phyloP scores from a whole-genome alignment of 495 filamentous ascomycete species.

The Collariella sp. region DNA sequence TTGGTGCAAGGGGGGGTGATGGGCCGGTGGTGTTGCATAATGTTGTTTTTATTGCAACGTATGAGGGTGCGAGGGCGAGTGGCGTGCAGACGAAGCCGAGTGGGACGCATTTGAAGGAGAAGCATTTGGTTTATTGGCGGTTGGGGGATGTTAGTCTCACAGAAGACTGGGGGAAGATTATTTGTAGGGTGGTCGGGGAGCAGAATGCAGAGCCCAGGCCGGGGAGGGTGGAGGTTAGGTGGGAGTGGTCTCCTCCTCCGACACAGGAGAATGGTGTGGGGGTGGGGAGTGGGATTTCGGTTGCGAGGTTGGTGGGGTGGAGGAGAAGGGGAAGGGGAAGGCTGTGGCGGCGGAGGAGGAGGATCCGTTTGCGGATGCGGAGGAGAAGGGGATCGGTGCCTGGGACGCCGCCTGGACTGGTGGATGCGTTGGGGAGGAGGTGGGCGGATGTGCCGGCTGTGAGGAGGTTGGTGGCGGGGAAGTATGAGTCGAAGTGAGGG shows the following conservation, averaged over 20 bases:
- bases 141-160: constrained; percentile 70
- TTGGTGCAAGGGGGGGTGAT: too few species aligned
- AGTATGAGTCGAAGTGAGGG: constrained; percentile 52
- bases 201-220: constrained; percentile 68
- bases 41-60: constrained; percentile 67
- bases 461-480: constrained; percentile 70
- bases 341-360: constrained; percentile 35
- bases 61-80: constrained; percentile 59
- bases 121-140: constrained; percentile 81
- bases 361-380: constrained; percentile 37
- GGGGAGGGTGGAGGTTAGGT: constrained; percentile 70
- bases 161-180: constrained; percentile 54
- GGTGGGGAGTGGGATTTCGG: constrained; percentile 53
- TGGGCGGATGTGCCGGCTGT: constrained; percentile 69
- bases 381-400: constrained; percentile 23
- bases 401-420: constrained; percentile 23
- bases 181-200: constrained; percentile 65
- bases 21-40: constrained; percentile 64
- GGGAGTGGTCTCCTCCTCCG: constrained; percentile 50
- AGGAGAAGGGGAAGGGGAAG: constrained; percentile 36
- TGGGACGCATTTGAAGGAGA: constrained; percentile 77
- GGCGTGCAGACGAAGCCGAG: constrained; percentile 65
- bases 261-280: constrained; percentile 37
- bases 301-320: constrained; percentile 39
- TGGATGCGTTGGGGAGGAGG: constrained; percentile 27